Base-by-base conservation (phyloP, 768 basidiomycete genomes). In the Termitomyces sp. region DNA sequence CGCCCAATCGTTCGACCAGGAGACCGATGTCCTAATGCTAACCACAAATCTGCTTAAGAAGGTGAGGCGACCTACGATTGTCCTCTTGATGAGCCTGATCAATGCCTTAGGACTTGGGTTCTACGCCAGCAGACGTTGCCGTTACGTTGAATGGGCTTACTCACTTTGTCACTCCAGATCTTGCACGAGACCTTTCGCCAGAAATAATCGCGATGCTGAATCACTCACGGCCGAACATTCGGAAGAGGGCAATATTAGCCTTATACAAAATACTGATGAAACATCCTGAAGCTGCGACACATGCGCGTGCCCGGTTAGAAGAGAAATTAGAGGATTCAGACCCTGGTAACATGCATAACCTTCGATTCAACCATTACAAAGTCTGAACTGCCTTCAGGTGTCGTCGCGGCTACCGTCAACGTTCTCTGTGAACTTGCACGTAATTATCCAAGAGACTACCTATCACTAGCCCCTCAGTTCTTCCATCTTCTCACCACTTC, bases 41-140 rank as follows among this genome's bases (percentile, higher is more conserved):
- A 97, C 96, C 3, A 97, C 96, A 10, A 99, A 99, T 72, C 76
- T 93, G 31, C 73, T 96, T 61, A 96, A 96, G 79, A 97, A 97
- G 83, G 94, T 91, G 57, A 58, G 83, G 66, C 6, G 19, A 6
- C 41, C 7, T 52, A n/a, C 45, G 37, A 50, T 57, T 51, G 45
- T n/a, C 48, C n/a, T 56, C 54, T 31, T 66, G 62, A 19, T 43
- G 63, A 48, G 55, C 53, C 58, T 67, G 66, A 51, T 62, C 12
- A 16, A 56, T n/a, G 44, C 62, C 64, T 63, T 56, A 95, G 94
- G 94, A 97, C 65, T 73, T 97, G 64, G 83, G 79, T 55, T 89
- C 92, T 48, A 83, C 74, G 46, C 89, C 90, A 48, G 76, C 83
- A 63, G 92, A 94, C 59, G 78, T 88, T 53, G 83, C 90, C 21